Base-by-base conservation (phyloP, 805 yeast genomes). In the Barnettozyma californica region DNA sequence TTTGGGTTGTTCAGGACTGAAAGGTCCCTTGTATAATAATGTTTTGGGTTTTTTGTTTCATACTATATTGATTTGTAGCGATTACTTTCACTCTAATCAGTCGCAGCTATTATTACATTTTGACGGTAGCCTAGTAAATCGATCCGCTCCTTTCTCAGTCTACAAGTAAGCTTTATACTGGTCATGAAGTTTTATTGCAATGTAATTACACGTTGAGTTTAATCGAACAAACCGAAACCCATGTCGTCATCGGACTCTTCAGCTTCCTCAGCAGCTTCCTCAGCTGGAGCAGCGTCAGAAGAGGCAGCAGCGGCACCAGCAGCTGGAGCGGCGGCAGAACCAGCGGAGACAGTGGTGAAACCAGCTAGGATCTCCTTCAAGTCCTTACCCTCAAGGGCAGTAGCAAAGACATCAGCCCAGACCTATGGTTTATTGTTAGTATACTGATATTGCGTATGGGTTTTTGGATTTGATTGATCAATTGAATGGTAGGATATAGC, bases 211-310 rank as follows among this genome's bases (percentile, higher is more conserved):
- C 23, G n/a, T 27, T 16, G 42, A 36, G 53, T 50, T 76, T 86
- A 86, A 76, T 85, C 95, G 79, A 86, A 86, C 76, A 86, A 81
- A 77, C 92, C 92, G 84, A 86, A 82, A 65, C 92, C 92, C 92
- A 86, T 84, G 75, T 84, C 94, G 66, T 82, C 88, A 69, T 83
- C 89, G 58, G 83, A 80, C 70, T 78, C 86, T 70, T 82, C 87
- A 59, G 68, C 71, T 52, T 69, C 80, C 65, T 72, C 81, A 65
- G 72, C 84, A 56, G 65, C 84, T 62, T 76, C 81, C 54, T 68
- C 87, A 59, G 72, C 87, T 57, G 71, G 86, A 55, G 72, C 88
- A 47, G 67, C 78, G 51, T 66, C 78, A 54, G 69, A 75, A 51
- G 66, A 75, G 53, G 65, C 74, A 58, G 69, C 74, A 63, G 67